A percentile compares a stretch with the other conserved stretches of the same genome.
These are phyloP conservation scores for Kuraishia hungarica DNA, from an alignment of 805 yeast species.

Conservation along the genomic window DNA sequence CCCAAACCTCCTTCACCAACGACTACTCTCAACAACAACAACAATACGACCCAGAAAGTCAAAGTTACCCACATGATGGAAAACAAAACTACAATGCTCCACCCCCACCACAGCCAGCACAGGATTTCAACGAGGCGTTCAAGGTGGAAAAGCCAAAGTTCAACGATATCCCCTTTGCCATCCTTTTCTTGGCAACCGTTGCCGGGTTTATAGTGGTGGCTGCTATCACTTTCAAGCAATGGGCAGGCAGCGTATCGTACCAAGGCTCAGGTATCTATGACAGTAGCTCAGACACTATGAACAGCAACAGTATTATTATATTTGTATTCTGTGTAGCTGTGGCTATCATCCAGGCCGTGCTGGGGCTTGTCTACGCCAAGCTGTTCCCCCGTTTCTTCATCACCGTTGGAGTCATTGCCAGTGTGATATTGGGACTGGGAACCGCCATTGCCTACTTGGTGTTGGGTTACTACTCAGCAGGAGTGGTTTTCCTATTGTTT, in stretches of 20 bases:
- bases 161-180: conserved; percentile 67
- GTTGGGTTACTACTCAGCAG: conserved; percentile 69
- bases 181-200: conserved; percentile 36
- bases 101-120: conserved; percentile 21
- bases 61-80: conserved; percentile 5
- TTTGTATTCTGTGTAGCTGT: conserved; percentile 58
- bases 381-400: conserved; percentile 60
- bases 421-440: conserved; percentile 62
- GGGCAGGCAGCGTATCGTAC: conserved; percentile 41
- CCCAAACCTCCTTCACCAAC: not conserved
- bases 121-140: conserved; percentile 60
- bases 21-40: not conserved
- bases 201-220: conserved; percentile 68
- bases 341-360: conserved; percentile 46
- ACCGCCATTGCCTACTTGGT: conserved; percentile 70
- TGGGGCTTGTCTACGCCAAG: conserved; percentile 55
- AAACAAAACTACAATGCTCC: conserved; percentile 13
- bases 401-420: conserved; percentile 56
- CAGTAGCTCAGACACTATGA: conserved; percentile 50
- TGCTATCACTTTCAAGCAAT: conserved; percentile 57
- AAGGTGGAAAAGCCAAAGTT: conserved; percentile 50
- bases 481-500: conserved; percentile 63
- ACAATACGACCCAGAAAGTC: not conserved
- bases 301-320: conserved; percentile 67
- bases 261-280: conserved; percentile 60